Evolutionary conservation across 148 eudicot species (phyloP).

Genomic region (Chenopodium quinoa): DNA sequence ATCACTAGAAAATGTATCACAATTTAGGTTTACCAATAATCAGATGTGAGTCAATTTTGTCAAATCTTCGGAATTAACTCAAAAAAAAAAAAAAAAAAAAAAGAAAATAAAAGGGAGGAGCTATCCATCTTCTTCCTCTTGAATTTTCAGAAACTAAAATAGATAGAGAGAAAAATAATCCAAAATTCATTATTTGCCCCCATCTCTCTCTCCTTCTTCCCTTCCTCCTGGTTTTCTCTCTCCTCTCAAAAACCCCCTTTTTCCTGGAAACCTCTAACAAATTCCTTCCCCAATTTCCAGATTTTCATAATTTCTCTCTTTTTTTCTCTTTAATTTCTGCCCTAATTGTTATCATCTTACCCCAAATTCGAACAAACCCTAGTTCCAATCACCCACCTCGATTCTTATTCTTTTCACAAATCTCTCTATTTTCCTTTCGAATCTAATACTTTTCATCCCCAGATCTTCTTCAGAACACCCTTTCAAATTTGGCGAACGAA

Average conservation of each 20-base stretch:
- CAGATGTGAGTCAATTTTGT: too few species aligned
- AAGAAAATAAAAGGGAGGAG: too few species aligned
- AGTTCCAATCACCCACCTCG: not conserved
- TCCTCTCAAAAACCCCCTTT: not conserved
- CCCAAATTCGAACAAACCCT: slow-evolving; percentile 29
- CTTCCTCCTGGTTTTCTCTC: not conserved
- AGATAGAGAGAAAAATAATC: not conserved
- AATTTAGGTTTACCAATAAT: too few species aligned
- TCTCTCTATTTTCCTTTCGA: not conserved
- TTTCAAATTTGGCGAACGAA: not conserved
- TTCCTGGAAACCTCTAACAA: not conserved
- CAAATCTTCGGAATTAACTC: too few species aligned
- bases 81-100: too few species aligned
- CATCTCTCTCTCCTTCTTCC: not conserved
- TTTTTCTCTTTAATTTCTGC: not conserved
- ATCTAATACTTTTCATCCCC: slow-evolving; percentile 2
- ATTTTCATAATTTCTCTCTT: not conserved
- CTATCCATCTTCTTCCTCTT: slow-evolving; percentile 12
- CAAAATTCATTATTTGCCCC: not conserved
- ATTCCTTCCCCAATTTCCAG: not conserved
- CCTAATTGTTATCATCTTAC: not conserved
- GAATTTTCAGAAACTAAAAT: not conserved
- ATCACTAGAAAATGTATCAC: too few species aligned
- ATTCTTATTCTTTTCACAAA: not conserved
- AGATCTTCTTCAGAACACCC: slow-evolving; percentile 8